Base-by-base conservation (phyloP, 106 monocot genomes). In the Triglochin maritima region DNA sequence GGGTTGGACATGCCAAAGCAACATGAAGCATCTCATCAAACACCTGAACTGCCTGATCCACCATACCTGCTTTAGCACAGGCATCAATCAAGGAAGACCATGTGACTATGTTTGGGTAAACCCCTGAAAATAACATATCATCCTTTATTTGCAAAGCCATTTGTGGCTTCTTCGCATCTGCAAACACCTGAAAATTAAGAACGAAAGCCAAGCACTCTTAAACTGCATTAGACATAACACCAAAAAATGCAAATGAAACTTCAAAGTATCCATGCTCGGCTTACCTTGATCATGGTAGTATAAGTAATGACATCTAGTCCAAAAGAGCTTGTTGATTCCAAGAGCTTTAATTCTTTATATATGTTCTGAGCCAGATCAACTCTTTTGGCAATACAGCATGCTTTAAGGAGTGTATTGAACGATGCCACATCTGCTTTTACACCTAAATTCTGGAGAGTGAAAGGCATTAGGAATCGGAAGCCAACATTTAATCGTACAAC, bases 271-370 rank as follows among this genome's bases (percentile, higher is more conserved):
- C 29, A 29, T 29, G 29, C 29, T 29, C 29, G 29, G 29, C 29
- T 5, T 17, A 94, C 94, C 82, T 94, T 94, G 64, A 94, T 94
- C 89, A 94, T 85, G 49, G 89, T 84, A 78, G 78, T 87, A 63
- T 89, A 94, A 63, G 89, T 94, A 58, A 85, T 80, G 45, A 89
- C 80, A 79, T 89, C 84, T 70, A 94, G 73, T 58, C 82, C 63
- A 15, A 94, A 71, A 17, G 53, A 57, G 68, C 78, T 77, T 14
- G 73, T 67, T 10, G 64, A 73, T 73, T 68, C 78, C 65, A 71
- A 56, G 44, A 73, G 56, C 67, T 85, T 94, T 68, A 82, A 74
- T 64, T 89, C 84, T 63, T 77, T 66, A 55, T 83, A 94, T 9
- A 94, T 83, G 43, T 80, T 74, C 65, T 85, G 84, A 45, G 89